Percentiles rank a stretch among this genome's conserved stretches.
phyloP scores from a whole-genome alignment of 2,329 filamentous ascomycete genomes.

The Cordyceps tenuipes region DNA sequence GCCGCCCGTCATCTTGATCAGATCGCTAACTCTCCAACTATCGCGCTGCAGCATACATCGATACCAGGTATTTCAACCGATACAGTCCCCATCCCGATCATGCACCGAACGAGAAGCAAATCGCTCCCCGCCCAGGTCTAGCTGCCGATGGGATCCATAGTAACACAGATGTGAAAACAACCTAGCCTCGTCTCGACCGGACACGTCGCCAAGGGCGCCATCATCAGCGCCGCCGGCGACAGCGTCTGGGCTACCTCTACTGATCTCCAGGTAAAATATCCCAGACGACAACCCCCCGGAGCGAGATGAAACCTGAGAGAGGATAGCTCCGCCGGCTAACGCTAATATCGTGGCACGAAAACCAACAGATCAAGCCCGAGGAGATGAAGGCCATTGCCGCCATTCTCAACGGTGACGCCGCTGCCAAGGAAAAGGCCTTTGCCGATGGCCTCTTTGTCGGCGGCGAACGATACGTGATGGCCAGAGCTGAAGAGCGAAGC shows the following conservation, averaged over 20 bases:
- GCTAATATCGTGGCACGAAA: not conserved
- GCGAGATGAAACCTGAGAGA: not conserved
- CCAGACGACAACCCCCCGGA: not conserved
- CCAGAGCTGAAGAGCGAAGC: conserved; percentile 67
- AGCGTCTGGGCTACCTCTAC: conserved; percentile 67
- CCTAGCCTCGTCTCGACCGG: conserved; percentile 69
- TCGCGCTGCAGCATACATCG: conserved; percentile 38
- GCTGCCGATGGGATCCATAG: conserved; percentile 11
- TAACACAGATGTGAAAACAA: conserved; percentile 10
- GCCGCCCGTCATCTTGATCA: conserved; percentile 18
- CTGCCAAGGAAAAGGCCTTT: conserved; percentile 57
- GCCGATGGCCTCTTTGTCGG: conserved; percentile 66
- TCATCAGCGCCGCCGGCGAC: conserved; percentile 73
- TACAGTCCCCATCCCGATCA: not conserved
- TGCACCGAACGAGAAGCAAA: not conserved
- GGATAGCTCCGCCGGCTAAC: not conserved
- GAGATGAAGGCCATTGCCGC: conserved; percentile 52
- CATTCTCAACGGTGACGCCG: conserved; percentile 38
- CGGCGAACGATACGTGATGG: conserved; percentile 70
- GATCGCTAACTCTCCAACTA: conserved; percentile 12
- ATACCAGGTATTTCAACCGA: conserved; percentile 36
- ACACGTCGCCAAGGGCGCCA: conserved; percentile 75
- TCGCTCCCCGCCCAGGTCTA: not conserved
- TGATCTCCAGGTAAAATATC: conserved; percentile 59
- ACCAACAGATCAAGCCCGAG: conserved; percentile 30